A percentile compares a stretch with the other conserved stretches of the same genome.
Conservation (phyloP, 768 basidiomycete species). For the Mycena filopes region DNA sequence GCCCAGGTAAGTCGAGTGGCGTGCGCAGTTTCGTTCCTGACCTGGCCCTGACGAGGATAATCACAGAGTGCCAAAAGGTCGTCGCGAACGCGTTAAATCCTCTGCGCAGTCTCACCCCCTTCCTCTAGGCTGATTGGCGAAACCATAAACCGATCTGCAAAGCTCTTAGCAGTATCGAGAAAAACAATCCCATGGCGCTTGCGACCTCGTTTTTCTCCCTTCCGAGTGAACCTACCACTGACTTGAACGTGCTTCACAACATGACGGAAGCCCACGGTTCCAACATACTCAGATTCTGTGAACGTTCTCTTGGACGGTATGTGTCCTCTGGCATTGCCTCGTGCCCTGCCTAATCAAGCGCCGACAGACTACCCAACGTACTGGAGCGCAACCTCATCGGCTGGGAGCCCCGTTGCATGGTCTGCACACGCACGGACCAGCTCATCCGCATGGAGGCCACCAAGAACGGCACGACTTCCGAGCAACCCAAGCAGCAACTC, state of each 20-base stretch:
- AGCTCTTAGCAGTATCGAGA: not conserved
- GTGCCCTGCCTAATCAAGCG: no score
- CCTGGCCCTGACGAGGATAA: not conserved
- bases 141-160: not conserved
- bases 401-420: not conserved
- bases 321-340: not conserved
- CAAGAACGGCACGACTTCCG: not conserved
- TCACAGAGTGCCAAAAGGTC: slow-evolving; percentile 1
- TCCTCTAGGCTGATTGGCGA: not conserved
- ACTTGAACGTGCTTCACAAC: not conserved
- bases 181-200: not conserved
- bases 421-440: not conserved
- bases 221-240: not conserved
- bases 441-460: not conserved
- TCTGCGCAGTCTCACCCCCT: not conserved
- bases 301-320: not conserved
- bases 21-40: not conserved
- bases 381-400: not conserved
- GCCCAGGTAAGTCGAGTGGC: not conserved
- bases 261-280: not conserved
- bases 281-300: not conserved
- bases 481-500: not conserved
- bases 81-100: no score
- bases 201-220: not conserved
- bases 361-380: not conserved